Percentiles rank a stretch among this genome's conserved stretches.
Conservation (phyloP, 129 eudicot species). For the Rutidosis leptorrhynchoides region DNA sequence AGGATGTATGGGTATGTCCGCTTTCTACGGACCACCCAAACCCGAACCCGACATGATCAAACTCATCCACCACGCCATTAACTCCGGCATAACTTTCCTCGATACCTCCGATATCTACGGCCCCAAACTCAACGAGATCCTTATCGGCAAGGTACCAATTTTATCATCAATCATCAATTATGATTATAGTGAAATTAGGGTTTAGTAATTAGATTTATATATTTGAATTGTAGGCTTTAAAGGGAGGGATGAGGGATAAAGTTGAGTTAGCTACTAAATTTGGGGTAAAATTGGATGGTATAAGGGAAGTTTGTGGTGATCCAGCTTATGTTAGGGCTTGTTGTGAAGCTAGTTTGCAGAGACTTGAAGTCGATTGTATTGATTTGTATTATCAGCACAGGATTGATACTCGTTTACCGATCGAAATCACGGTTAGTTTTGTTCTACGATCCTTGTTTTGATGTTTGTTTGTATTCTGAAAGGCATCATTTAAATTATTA, state of each 20-base stretch:
- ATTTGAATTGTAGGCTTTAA: conserved; percentile 34
- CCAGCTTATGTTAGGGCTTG: conserved; percentile 43
- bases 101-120: conserved; percentile 58
- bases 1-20: conserved; percentile 50
- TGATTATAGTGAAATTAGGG: background rate
- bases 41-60: conserved; percentile 43
- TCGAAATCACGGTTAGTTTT: conserved; percentile 49
- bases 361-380: conserved; percentile 43
- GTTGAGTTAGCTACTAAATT: conserved; percentile 49
- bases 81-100: conserved; percentile 45
- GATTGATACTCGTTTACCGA: conserved; percentile 48
- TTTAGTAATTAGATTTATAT: background rate
- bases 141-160: conserved; percentile 40
- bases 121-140: conserved; percentile 50
- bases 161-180: background rate
- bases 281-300: conserved; percentile 24
- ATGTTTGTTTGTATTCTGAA: background rate
- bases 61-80: conserved; percentile 47
- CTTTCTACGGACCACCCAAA: conserved; percentile 39
- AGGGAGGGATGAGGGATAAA: conserved; percentile 42
- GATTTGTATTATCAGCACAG: conserved; percentile 55
- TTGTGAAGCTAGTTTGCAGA: conserved; percentile 53
- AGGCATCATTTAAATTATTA: background rate
- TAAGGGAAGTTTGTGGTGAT: conserved; percentile 35
- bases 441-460: background rate